Percentiles rank a stretch among this genome's conserved stretches.
Evolutionary conservation across 176 grass and related monocot genomes (phyloP).

Genomic region (Zoysia japonica): DNA sequence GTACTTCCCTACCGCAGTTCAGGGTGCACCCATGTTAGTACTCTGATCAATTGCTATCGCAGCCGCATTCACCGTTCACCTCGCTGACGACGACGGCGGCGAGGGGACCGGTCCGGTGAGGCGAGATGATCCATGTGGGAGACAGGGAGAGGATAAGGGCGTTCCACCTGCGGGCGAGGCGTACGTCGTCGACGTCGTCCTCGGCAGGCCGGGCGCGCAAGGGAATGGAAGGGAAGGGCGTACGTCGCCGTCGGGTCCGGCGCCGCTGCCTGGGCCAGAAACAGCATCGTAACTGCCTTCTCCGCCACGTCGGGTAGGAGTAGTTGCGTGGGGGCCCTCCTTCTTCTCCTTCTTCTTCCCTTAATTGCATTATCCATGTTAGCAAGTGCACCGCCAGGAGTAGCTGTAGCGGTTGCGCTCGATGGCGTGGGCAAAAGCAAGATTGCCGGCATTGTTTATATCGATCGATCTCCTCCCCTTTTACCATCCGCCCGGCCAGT

Average conservation of each 20-base stretch:
- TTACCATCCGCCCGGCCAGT: too few species aligned
- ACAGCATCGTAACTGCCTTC: slow-evolving; percentile 35
- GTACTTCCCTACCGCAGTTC: neutral
- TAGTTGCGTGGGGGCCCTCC: neutral
- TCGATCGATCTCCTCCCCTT: too few species aligned
- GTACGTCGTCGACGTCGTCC: neutral
- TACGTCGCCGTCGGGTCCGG: neutral
- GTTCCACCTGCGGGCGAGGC: neutral
- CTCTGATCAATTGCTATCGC: too few species aligned
- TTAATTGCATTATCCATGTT: too few species aligned
- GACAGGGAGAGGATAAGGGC: neutral
- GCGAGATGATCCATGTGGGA: slow-evolving; percentile 22
- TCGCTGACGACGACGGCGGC: neutral
- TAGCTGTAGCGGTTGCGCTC: too few species aligned
- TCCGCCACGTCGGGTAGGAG: slow-evolving; percentile 22
- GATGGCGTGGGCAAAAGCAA: too few species aligned
- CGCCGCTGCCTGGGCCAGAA: slow-evolving; percentile 29
- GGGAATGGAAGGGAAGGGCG: neutral
- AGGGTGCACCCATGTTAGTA: neutral
- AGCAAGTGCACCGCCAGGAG: too few species aligned
- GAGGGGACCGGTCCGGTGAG: neutral
- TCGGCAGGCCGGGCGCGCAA: neutral
- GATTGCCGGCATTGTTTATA: too few species aligned
- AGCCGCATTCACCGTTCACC: neutral
- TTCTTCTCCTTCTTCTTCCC: too few species aligned